Evolutionary conservation across 140 eudicot species (phyloP).

Genomic region (Anethum foeniculum): DNA sequence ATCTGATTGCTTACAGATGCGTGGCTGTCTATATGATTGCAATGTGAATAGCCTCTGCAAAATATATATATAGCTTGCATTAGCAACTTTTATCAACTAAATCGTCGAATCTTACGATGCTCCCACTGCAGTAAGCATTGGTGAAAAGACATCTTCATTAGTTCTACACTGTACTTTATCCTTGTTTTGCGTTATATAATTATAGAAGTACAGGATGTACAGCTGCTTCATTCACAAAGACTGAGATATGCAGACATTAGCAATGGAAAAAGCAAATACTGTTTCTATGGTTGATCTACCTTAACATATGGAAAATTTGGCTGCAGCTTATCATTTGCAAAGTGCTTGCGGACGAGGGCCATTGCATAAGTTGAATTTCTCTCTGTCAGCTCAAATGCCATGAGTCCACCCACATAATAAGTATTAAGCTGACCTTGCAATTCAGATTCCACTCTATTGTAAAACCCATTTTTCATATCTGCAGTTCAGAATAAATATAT

Average conservation of each 20-base stretch:
- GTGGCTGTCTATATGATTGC: slow-evolving; percentile 18
- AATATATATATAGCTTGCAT: neutral
- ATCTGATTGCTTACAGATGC: slow-evolving; percentile 25
- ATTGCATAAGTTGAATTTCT: slow-evolving; percentile 40
- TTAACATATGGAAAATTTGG: slow-evolving; percentile 42
- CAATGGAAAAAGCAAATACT: neutral
- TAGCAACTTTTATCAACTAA: slow-evolving; percentile 2
- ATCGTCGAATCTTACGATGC: neutral
- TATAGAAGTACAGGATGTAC: neutral
- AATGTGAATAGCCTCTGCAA: slow-evolving; percentile 37
- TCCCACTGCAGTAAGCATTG: neutral
- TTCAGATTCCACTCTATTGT: slow-evolving; percentile 35
- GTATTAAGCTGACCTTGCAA: slow-evolving; percentile 40
- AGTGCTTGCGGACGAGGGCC: slow-evolving; percentile 34
- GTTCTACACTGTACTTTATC: neutral
- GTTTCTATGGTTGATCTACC: slow-evolving; percentile 15
- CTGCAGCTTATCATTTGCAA: slow-evolving; percentile 24
- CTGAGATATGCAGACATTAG: neutral
- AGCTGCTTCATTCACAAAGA: neutral
- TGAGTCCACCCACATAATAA: slow-evolving; percentile 40
- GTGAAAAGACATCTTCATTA: neutral
- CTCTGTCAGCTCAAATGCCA: slow-evolving; percentile 54
- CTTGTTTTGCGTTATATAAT: neutral
- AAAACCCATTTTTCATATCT: slow-evolving; percentile 50
- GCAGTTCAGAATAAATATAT: slow-evolving; percentile 1